Conservation (phyloP, 1,139 yeast species). For the Groenewaldozyma auringiensis region DNA sequence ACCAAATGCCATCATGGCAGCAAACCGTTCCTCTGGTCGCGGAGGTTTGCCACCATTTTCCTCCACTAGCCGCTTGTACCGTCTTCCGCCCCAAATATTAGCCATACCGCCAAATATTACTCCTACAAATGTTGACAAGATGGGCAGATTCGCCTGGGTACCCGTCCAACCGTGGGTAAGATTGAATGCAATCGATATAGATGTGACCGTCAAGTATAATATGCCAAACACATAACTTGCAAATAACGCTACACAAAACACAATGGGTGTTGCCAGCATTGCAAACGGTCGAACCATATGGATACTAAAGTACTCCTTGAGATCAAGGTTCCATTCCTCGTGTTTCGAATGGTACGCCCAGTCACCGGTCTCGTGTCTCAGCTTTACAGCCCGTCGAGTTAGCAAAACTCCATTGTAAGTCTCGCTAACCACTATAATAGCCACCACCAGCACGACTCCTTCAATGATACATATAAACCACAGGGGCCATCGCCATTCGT, state of each 20-base stretch:
- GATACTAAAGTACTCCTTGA: constrained; percentile 32
- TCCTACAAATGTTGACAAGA: constrained; percentile 51
- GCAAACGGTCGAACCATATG: constrained; percentile 39
- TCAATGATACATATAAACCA: constrained; percentile 62
- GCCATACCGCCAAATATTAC: constrained; percentile 44
- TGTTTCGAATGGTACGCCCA: constrained; percentile 37
- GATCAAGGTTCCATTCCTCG: constrained; percentile 38
- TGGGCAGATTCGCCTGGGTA: constrained; percentile 47
- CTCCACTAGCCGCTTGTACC: constrained; percentile 31
- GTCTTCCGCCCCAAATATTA: constrained; percentile 31
- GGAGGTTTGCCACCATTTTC: constrained; percentile 34
- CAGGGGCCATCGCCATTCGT: constrained; percentile 51
- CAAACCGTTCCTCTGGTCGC: constrained; percentile 55
- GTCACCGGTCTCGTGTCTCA: constrained; percentile 56
- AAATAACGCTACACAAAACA: constrained; percentile 36
- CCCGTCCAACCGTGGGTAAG: constrained; percentile 33
- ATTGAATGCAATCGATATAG: constrained; percentile 32
- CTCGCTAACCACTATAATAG: constrained; percentile 51
- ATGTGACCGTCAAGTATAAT: constrained; percentile 36
- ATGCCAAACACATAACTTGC: constrained; percentile 43
- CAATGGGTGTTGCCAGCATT: constrained; percentile 41
- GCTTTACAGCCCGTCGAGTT: constrained; percentile 45
- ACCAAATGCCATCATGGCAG: constrained; percentile 40
- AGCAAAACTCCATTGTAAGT: constrained; percentile 64
- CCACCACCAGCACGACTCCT: constrained; percentile 45